phyloP scores from a whole-genome alignment of 192 early-diverging fungal genomes.

The Entrophospora sp. region DNA sequence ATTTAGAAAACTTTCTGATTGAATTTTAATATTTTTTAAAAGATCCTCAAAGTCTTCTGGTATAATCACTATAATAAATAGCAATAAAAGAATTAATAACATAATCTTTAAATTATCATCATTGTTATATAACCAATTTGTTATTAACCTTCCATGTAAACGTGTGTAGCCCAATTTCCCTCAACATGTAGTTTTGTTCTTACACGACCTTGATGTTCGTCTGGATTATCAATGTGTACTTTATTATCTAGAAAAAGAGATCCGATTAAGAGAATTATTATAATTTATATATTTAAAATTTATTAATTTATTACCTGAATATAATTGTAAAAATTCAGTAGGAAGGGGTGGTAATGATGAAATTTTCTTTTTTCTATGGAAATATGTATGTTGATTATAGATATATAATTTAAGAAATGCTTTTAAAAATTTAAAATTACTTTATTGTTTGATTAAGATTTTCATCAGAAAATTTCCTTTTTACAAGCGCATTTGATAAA shows the following conservation, averaged over 20 bases:
- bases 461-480: too few species aligned
- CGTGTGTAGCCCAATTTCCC: slow-evolving; percentile 39
- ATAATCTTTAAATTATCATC: too few species aligned
- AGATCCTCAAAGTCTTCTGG: slow-evolving; percentile 2
- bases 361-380: too few species aligned
- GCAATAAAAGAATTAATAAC: not conserved
- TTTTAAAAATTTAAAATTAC: too few species aligned
- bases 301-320: not conserved
- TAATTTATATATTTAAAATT: not conserved
- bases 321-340: not conserved
- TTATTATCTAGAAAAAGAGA: not conserved
- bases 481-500: too few species aligned
- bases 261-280: not conserved
- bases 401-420: too few species aligned
- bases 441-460: too few species aligned
- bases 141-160: slow-evolving; percentile 33
- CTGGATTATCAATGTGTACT: slow-evolving; percentile 3
- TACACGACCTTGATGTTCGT: slow-evolving; percentile 21
- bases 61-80: not conserved
- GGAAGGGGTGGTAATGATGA: not conserved
- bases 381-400: too few species aligned
- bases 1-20: not conserved
- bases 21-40: slow-evolving; percentile 4
- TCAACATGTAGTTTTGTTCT: slow-evolving; percentile 29
- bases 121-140: too few species aligned